Evolutionary conservation across 192 early-diverging fungal species (phyloP), one percentile per base, ranked within the genome.

Genomic region (Umbelopsis sp.): DNA sequence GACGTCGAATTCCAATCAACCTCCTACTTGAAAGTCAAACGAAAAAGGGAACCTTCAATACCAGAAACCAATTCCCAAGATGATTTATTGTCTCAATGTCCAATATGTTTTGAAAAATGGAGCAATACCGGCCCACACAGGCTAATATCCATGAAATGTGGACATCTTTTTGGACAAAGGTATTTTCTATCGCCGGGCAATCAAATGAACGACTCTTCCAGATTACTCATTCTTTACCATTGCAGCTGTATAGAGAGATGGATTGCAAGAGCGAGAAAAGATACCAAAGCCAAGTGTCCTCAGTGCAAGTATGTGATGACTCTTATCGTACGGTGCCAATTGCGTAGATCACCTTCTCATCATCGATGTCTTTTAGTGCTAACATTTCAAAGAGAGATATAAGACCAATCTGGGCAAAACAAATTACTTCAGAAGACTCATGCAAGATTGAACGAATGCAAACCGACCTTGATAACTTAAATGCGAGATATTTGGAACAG

Each of bases 71-170:
- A 34, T 34, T 34, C 29, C 14, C 25, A 62, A 0, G 56, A 62
- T 4, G 56, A 62, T 16, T 20, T 26, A 11, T 11, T 62, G 26
- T 62, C 29, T 34, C 56, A 62, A 62, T 62, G 56, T 3, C 56
- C 56, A 4, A 62, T 62, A n/a, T 62, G 56, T 34, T 62, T 62
- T 20, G 56, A 62, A 31, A 62, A 62, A 11, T 62, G 56, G 56
- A 17, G 25, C 16, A 62, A 62, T 62, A 20, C 31, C 17, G 56
- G 56, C 32, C 2, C 56, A 26, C 56, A 62, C 26, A 22, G 56
- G 5, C 24, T 62, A 62, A 26, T 62, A 32, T 62, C 56, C 56
- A 62, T 62, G 56, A 62, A 62, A 62, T 62, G 56, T 20, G 56
- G 56, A 2, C 56, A 62, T 32, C 56, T 62, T 62, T 62, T 62